Base-by-base conservation (phyloP, 202 grass and related monocot species). In the Hordeum pubiflorum region DNA sequence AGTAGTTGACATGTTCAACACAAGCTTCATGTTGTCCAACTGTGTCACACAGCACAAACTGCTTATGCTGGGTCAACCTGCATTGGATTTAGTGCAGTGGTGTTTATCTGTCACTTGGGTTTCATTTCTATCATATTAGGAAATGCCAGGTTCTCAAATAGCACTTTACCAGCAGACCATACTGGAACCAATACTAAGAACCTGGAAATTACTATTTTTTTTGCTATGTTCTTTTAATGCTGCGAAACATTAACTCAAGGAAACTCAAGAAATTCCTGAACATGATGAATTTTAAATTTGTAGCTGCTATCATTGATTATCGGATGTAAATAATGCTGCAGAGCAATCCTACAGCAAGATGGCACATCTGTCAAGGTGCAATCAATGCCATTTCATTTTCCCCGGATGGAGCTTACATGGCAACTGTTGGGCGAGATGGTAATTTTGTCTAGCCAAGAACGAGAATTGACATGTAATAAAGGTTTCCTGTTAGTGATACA, bases 401-500 rank as follows among this genome's bases (percentile, higher is more conserved):
- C 24, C 77, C 84, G 4, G 89, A 99, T 82, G 97, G 92, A 50
- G 81, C 82, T 82, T 96, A 90, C 46, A 88, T 99, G 78, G 92
- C 97, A 58, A 96, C 97, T 90, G 87, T 99, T 77, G 89, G 90
- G 54, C 91, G 91, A 77, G 97, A 96, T 85, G 96, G 92, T 96
- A 99, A 77, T 67, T 88, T 66, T 70, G 17, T 84, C 44, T 77
- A 59, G 66, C 57, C 22, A 63, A 79, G 54, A 85, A 74, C 6
- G 43, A 57, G 23, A 70, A 62, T 69, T 0, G 9, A 69, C 40
- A 69, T 41, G 14, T 79, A 13, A 6, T 82, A 55, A 86, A 68
- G 6, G 2, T 74, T 62, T 68, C 58, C 7, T 78, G 10, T 63
- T 74, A 26, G 17, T 34, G 21, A 37, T 58, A 21, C 69, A 69